A percentile compares a stretch with the other conserved stretches of the same genome.
Conservation (phyloP, 2,329 filamentous ascomycete genomes). For the Paraconiothyrium sp. region DNA sequence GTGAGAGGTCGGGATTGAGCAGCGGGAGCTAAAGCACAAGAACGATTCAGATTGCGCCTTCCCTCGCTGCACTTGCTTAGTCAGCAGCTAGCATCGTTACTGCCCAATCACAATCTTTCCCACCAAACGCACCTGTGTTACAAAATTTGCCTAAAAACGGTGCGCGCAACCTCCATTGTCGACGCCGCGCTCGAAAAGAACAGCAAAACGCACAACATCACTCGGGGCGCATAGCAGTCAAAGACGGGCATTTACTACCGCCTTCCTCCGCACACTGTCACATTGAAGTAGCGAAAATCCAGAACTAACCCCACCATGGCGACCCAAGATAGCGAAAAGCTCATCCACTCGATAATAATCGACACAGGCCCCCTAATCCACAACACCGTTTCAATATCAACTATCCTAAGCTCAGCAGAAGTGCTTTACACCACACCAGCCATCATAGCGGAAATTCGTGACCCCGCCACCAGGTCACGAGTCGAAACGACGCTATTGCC, state of each 20-base stretch:
- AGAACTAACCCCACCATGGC: slow-evolving; percentile 29
- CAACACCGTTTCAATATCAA: slow-evolving; percentile 86
- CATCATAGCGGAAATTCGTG: slow-evolving; percentile 87
- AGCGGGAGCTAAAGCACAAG: slow-evolving; percentile 25
- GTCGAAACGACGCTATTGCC: slow-evolving; percentile 86
- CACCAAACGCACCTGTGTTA: slow-evolving; percentile 1
- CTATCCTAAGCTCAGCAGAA: slow-evolving; percentile 79
- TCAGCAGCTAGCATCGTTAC: slow-evolving; percentile 9
- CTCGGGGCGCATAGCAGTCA: background rate
- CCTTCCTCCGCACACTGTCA: background rate
- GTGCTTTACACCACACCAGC: slow-evolving; percentile 74
- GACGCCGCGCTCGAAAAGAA: slow-evolving; percentile 16
- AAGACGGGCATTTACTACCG: background rate
- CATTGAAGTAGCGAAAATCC: background rate
- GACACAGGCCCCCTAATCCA: slow-evolving; percentile 94
- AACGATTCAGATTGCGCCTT: slow-evolving; percentile 12
- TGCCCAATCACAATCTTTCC: slow-evolving; percentile 1
- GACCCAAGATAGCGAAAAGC: slow-evolving; percentile 60
- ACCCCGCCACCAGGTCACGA: slow-evolving; percentile 79
- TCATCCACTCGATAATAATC: slow-evolving; percentile 83
- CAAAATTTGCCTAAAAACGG: slow-evolving; percentile 25
- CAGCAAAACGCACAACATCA: background rate
- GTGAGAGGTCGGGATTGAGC: slow-evolving; percentile 19
- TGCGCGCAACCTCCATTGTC: slow-evolving; percentile 22
- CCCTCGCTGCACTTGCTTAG: slow-evolving; percentile 11